Conservation (phyloP, 1,139 yeast genomes). For the Geotrichum fermentans region DNA sequence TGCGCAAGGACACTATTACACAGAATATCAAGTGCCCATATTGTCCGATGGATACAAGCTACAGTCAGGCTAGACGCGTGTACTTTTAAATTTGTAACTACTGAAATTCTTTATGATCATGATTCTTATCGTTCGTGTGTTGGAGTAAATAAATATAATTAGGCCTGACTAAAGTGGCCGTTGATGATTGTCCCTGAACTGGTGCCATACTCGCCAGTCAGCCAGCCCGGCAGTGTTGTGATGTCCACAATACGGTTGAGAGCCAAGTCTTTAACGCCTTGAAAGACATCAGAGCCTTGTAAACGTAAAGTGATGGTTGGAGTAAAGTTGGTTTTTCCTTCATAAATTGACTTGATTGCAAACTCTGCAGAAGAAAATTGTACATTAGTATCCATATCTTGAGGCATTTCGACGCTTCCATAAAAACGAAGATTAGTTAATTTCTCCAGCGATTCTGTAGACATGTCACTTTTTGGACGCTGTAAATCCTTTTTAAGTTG, state of each 20-base stretch:
- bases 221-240: slow-evolving; percentile 60
- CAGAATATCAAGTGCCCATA: slow-evolving; percentile 60
- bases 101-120: too few relatives aligned
- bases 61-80: slow-evolving; percentile 30
- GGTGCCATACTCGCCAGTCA: slow-evolving; percentile 70
- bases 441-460: slow-evolving; percentile 4
- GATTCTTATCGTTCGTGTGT: too few relatives aligned
- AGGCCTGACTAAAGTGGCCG: slow-evolving; percentile 38
- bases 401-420: slow-evolving; percentile 13
- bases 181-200: slow-evolving; percentile 46
- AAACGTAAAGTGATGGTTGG: slow-evolving; percentile 46
- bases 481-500: slow-evolving; percentile 12
- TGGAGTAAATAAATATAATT: background rate
- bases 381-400: slow-evolving; percentile 4
- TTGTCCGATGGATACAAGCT: slow-evolving; percentile 48
- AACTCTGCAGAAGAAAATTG: slow-evolving; percentile 13
- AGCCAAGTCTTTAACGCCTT: slow-evolving; percentile 73
- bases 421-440: slow-evolving; percentile 15
- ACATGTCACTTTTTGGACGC: background rate
- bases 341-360: slow-evolving; percentile 9
- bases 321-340: background rate
- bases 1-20: slow-evolving; percentile 36
- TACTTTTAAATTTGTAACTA: slow-evolving; percentile 27
- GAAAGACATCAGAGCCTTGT: slow-evolving; percentile 73
- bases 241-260: slow-evolving; percentile 51